Base-by-base conservation (phyloP, 495 filamentous ascomycete species). In the Neurospora pannonica region DNA sequence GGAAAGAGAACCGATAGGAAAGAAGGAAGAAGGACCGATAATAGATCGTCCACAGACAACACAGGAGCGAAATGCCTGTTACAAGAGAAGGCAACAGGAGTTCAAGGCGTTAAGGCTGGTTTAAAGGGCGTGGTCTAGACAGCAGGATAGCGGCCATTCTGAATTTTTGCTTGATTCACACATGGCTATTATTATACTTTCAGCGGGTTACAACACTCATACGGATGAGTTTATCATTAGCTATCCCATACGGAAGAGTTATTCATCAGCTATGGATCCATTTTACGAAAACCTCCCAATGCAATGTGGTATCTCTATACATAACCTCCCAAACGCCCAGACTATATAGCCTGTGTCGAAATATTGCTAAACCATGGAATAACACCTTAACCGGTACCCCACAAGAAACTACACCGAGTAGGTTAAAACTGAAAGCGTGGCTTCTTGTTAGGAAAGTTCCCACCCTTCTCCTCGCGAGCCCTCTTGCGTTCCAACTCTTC, bases 401-500 rank as follows among this genome's bases (percentile, higher is more conserved):
- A 36, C 36, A 62, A n/a, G 15, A 75, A 34, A 24, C 70, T 15
- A 31, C 34, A 28, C 73, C 37, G n/a, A n/a, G 60, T 9, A 36
- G 3, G 10, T 38, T 71, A 19, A 70, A 34, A 71, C 72, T 77
- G 81, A 13, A 80, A 83, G 39, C 80, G 82, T 71, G 81, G 83
- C 38, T 79, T 83, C 77, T 87, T 86, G 72, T 77, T 79, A 4
- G 82, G 79, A 19, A 31, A 6, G 4, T 75, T 76, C 1, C 78
- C 81, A 7, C 83, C 82, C 36, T 78, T 78, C 6, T 71, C 71
- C 43, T 86, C 89, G 34, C 88, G 84, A 17, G 80, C 77, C 62
- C 90, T 86, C 80, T 95, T 95, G 42, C 87, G 85, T 77, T 95
- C 91, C 78, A 92, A 86, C 77, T 95, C 94, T 75, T 93, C 91